These are phyloP conservation scores for Penicillium samsonianum DNA, from an alignment of 495 filamentous ascomycete species.

Conservation along the genomic window DNA sequence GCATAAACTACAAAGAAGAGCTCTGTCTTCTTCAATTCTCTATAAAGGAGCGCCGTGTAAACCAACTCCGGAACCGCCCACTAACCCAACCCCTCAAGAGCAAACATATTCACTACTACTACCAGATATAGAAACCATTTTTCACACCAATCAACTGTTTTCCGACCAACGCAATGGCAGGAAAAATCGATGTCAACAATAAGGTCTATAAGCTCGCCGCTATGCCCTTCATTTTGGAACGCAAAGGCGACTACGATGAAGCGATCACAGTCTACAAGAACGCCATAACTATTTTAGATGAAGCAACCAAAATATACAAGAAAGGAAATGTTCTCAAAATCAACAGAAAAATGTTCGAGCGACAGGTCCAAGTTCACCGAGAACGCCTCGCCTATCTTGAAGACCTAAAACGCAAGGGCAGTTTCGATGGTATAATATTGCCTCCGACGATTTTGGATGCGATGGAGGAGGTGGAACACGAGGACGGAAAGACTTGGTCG, in stretches of 20 bases:
- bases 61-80: not conserved
- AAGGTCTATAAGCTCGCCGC: conserved; percentile 26
- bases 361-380: conserved; percentile 19
- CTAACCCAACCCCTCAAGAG: not conserved
- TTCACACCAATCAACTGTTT: not conserved
- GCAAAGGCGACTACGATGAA: conserved; percentile 35
- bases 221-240: conserved; percentile 15
- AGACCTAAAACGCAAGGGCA: conserved; percentile 11
- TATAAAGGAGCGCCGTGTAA: not conserved
- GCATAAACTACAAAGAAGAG: not conserved
- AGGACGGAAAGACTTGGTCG: conserved; percentile 10
- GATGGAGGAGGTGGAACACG: conserved; percentile 14
- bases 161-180: not conserved
- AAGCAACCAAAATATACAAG: conserved; percentile 16
- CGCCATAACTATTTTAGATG: conserved; percentile 20
- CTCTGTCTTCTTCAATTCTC: not conserved
- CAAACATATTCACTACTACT: not conserved
- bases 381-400: conserved; percentile 21
- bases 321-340: conserved; percentile 19
- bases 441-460: conserved; percentile 18
- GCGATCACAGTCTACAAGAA: conserved; percentile 31
- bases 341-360: conserved; percentile 26
- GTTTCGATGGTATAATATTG: conserved; percentile 13
- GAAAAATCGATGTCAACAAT: conserved; percentile 20
- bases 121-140: not conserved